Evolutionary conservation across 2,329 filamentous ascomycete species (phyloP), one percentile per base, ranked within the genome.

Genomic region (Sphaerulina vaccinii): DNA sequence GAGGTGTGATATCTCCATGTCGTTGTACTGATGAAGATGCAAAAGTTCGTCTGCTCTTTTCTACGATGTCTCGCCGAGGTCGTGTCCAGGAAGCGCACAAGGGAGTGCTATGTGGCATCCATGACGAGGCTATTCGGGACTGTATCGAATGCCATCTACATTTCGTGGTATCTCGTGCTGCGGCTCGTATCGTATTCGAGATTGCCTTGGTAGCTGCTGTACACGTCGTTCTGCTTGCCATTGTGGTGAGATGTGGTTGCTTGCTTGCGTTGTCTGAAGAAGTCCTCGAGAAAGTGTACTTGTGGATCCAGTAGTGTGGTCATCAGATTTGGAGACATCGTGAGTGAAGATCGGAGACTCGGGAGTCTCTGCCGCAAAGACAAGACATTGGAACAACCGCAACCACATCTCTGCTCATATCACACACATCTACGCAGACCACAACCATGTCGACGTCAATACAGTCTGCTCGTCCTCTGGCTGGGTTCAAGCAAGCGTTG

Each of bases 1-100:
- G 92, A 23, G 87, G 81, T 50, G 85, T 82, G 62, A 96, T 73
- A 70, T 97, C 89, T 40, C 87, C 90, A 71, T 99, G 93, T 43
- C 70, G 74, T 48, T 74, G 71, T 51, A 36, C 37, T 21, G 47
- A 11, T 37, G 52, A 47, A 23, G 52, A 50, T 13, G 42, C 40
- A 21, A 54, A 54, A 19, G 52, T 46, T 13, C 52, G 47, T 24
- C 16, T 27, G 24, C 40, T 7, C 15, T 10, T 18, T 32, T 38
- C n/a, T 33, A 18, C 21, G 21, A 39, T 15, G 8, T 29, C 44
- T 32, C 22, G 33, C 11, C 21, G 45, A 35, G 36, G 23, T 16
- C 15, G 15, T 22, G 39, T 48, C 21, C 45, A 22, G 32, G 11
- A 22, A 18, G 22, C 29, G 2, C 9, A 5, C 8, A 21, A n/a